These are phyloP conservation scores for Luffa acutangula DNA, from an alignment of 306 rosid genomes.

Conservation along the genomic window DNA sequence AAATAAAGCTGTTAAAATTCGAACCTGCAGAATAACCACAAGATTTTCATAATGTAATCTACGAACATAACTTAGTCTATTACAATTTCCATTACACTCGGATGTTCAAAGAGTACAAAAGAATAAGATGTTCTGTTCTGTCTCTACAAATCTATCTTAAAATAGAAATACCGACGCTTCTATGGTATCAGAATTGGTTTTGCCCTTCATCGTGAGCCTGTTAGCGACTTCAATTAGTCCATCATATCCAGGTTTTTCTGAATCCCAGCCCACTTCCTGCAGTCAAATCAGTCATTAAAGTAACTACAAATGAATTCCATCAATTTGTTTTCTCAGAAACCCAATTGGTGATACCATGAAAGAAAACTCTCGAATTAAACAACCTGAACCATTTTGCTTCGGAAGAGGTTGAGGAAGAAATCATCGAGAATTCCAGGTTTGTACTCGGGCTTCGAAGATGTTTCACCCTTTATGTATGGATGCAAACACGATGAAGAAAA, in stretches of 20 bases:
- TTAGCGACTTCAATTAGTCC: slow-evolving; percentile 83
- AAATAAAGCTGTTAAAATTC: slow-evolving; percentile 58
- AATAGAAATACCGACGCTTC: slow-evolving; percentile 58
- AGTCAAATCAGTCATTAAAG: not conserved
- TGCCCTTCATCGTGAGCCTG: slow-evolving; percentile 54
- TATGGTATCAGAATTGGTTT: slow-evolving; percentile 44
- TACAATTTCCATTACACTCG: not conserved
- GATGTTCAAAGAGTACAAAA: not conserved
- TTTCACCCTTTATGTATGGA: slow-evolving; percentile 8
- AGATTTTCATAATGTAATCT: not conserved
- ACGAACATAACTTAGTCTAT: not conserved
- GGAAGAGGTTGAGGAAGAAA: slow-evolving; percentile 63
- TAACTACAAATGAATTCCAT: not conserved
- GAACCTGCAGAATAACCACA: slow-evolving; percentile 32
- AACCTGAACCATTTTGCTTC: slow-evolving; percentile 73
- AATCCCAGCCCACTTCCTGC: slow-evolving; percentile 86
- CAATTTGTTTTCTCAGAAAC: not conserved
- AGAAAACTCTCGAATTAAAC: not conserved
- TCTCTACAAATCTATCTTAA: not conserved
- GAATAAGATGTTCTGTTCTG: not conserved
- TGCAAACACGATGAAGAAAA: not conserved
- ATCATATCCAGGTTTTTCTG: slow-evolving; percentile 61
- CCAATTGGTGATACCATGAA: not conserved
- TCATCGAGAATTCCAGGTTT: slow-evolving; percentile 52
- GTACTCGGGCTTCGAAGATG: slow-evolving; percentile 31